A percentile compares a stretch with the other conserved stretches of the same genome.
These are phyloP conservation scores for Pythium sukuiense DNA, from an alignment of 352 stramenopile species.

Conservation along the genomic window DNA sequence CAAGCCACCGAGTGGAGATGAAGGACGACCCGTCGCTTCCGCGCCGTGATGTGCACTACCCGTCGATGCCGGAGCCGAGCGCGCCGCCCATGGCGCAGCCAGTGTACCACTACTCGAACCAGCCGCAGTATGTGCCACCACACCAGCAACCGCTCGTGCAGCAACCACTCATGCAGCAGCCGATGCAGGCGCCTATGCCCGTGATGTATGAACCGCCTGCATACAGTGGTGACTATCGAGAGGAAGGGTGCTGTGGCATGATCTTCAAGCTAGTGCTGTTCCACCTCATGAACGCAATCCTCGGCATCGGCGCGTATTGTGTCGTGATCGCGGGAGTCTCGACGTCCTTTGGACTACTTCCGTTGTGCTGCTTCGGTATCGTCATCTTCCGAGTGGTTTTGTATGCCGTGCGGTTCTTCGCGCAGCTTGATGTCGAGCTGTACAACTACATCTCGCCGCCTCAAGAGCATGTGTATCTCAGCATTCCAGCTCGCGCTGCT, in stretches of 20 bases:
- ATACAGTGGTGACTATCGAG: conserved; percentile 26
- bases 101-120: conserved; percentile 31
- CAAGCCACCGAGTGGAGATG: conserved; percentile 9
- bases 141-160: conserved; percentile 29
- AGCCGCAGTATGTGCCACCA: conserved; percentile 18
- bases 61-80: conserved; percentile 23
- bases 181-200: conserved; percentile 16
- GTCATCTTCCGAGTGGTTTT: conserved; percentile 59
- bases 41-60: conserved; percentile 22
- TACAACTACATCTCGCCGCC: conserved; percentile 57
- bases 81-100: conserved; percentile 29
- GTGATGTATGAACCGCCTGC: conserved; percentile 26
- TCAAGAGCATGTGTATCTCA: conserved; percentile 48
- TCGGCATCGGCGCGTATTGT: conserved; percentile 53
- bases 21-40: conserved; percentile 28
- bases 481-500: conserved; percentile 36
- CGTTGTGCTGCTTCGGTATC: conserved; percentile 65
- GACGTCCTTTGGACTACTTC: conserved; percentile 43
- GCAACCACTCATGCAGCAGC: conserved; percentile 26
- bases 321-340: conserved; percentile 44
- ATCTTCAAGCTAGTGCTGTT: conserved; percentile 60
- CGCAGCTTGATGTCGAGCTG: conserved; percentile 59
- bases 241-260: conserved; percentile 36
- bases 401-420: conserved; percentile 42
- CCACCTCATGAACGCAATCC: conserved; percentile 53